Base-by-base conservation (phyloP, 2,329 filamentous ascomycete species). In the Coniochaeta sp. region DNA sequence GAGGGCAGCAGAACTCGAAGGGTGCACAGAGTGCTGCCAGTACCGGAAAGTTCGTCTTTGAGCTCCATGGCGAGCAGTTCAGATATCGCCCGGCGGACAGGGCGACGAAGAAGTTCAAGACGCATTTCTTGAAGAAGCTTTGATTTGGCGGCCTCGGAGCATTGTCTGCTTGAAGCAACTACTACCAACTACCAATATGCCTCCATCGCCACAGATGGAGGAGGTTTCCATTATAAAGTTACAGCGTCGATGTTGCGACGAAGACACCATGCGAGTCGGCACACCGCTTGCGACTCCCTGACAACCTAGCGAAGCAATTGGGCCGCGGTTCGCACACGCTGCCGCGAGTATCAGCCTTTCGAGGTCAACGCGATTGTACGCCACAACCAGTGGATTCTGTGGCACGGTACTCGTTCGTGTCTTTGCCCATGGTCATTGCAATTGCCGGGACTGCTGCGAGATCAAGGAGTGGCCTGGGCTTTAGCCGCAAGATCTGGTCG, bases 41-140 rank as follows among this genome's bases (percentile, higher is more conserved):
- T 2, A 36, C 16, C 9, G 54, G 54, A 9, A 57, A 57, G 54
- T 57, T 57, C 31, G 81, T 87, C 0, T 95, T 97, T 67, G 93
- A 98, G 72, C 78, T 98, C 1, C 83, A 93, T 64, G 95, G 95
- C 2, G 89, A 91, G 67, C 91, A 96, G 70, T 93, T 98, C 69
- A 86, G 91, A 79, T 85, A 88, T 65, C 82, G 92, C 12, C 87
- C 93, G 2, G 86, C 89, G 17, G 93, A 98, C 71, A 80, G 95
- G 24, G 91, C 92, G 57, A 96, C 89, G 68, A 91, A 86, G 76
- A 98, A 96, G 76, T 96, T 96, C 75, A 96, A 95, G 75, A 81
- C 85, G 70, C 92, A 93, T 71, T 91, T 90, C 68, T 79, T 92
- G 64, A 81, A 86, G 57, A 86, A 90, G 64, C 73, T 96, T 16